phyloP scores from a whole-genome alignment of 2,329 filamentous ascomycete genomes.

The Piedraia hortae region DNA sequence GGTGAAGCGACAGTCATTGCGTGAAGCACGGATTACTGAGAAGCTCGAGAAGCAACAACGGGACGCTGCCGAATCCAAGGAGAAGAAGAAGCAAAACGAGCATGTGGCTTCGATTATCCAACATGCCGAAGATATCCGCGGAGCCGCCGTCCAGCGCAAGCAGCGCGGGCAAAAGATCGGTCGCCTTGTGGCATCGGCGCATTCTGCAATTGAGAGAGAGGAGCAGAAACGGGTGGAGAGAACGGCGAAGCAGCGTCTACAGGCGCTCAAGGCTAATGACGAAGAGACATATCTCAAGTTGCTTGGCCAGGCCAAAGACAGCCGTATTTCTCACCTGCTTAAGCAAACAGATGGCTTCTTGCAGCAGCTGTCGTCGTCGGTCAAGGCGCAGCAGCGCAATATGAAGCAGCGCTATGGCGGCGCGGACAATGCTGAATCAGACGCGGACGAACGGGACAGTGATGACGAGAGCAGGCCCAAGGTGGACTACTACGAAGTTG shows the following conservation, averaged over 20 bases:
- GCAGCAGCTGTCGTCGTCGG: constrained; percentile 77
- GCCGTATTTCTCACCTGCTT: constrained; percentile 89
- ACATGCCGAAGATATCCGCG: constrained; percentile 53
- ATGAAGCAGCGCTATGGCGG: constrained; percentile 48
- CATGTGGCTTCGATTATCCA: constrained; percentile 68
- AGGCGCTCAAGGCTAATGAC: constrained; percentile 94
- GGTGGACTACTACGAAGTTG: constrained; percentile 96
- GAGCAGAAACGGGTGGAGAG: constrained; percentile 95
- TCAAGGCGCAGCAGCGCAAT: constrained; percentile 76
- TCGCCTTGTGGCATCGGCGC: constrained; percentile 64
- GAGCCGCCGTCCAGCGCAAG: constrained; percentile 36
- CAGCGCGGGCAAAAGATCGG: constrained; percentile 63
- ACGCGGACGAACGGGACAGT: constrained; percentile 38
- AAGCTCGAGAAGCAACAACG: constrained; percentile 98
- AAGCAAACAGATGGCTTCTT: constrained; percentile 95
- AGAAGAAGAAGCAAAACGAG: constrained; percentile 91
- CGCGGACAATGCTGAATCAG: constrained; percentile 24
- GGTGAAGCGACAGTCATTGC: constrained; percentile 88
- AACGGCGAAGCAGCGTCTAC: constrained; percentile 96
- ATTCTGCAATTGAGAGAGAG: constrained; percentile 94
- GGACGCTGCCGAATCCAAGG: constrained; percentile 78
- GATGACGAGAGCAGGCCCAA: constrained; percentile 41
- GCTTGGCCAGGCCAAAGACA: constrained; percentile 95
- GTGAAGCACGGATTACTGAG: constrained; percentile 89
- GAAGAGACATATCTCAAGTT: constrained; percentile 97